phyloP scores from a whole-genome alignment of 768 basidiomycete genomes.

The Amanita muscaria region DNA sequence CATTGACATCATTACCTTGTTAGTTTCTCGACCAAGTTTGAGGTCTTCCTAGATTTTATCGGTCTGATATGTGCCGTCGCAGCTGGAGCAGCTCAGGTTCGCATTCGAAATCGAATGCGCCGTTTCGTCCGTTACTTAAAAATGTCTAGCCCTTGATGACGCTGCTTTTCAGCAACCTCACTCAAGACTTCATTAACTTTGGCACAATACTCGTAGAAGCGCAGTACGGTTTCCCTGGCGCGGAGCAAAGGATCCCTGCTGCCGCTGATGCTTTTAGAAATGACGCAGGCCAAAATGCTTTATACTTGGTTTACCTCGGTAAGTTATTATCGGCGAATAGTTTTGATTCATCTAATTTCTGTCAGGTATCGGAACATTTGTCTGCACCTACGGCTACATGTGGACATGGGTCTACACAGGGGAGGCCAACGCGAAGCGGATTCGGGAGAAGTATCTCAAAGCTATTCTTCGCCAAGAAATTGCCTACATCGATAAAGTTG shows the following conservation, averaged over 20 bases:
- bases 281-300: constrained; percentile 46
- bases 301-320: constrained; percentile 64
- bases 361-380: constrained; percentile 65
- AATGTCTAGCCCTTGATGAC: constrained; percentile 59
- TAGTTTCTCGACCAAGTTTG: constrained; percentile 64
- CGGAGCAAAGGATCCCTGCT: constrained; percentile 21
- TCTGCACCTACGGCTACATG: constrained; percentile 71
- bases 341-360: not conserved
- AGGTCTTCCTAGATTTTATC: constrained; percentile 57
- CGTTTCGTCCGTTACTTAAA: constrained; percentile 2
- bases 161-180: constrained; percentile 78
- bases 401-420: constrained; percentile 63
- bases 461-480: constrained; percentile 82
- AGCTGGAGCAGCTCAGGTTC: constrained; percentile 75
- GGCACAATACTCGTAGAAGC: constrained; percentile 19
- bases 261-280: constrained; percentile 41
- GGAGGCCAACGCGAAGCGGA: constrained; percentile 73
- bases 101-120: constrained; percentile 10
- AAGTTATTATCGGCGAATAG: constrained; percentile 13
- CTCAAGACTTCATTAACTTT: constrained; percentile 64
- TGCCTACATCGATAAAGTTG: constrained; percentile 87
- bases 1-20: too few species aligned
- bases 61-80: constrained; percentile 65
- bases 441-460: constrained; percentile 75
- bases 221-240: constrained; percentile 19